These are phyloP conservation scores for Xylaria palmicola DNA, from an alignment of 495 filamentous ascomycete genomes.

Conservation along the genomic window DNA sequence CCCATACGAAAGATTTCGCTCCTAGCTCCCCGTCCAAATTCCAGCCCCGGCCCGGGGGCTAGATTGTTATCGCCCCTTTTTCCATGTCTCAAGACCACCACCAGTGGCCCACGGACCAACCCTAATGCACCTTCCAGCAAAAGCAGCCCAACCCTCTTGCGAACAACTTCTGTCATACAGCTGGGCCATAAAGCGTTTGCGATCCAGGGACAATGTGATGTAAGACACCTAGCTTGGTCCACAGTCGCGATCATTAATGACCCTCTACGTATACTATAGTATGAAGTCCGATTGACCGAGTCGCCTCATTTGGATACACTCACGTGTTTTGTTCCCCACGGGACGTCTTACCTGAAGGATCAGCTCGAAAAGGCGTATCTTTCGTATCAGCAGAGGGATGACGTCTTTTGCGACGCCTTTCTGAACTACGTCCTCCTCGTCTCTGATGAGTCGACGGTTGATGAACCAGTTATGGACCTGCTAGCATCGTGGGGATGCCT, in stretches of 20 bases:
- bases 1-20: too few species aligned
- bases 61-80: too few species aligned
- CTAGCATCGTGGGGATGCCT: not conserved
- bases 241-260: not conserved
- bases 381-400: not conserved
- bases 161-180: not conserved
- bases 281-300: not conserved
- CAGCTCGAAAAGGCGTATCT: not conserved
- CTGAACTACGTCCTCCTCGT: not conserved
- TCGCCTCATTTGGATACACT: not conserved
- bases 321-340: not conserved
- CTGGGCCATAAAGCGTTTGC: not conserved
- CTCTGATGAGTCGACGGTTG: not conserved
- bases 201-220: not conserved
- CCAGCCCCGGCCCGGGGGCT: too few species aligned
- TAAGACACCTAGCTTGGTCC: not conserved
- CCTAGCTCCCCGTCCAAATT: too few species aligned
- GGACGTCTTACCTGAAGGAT: not conserved
- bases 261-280: not conserved
- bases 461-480: not conserved
- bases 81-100: too few species aligned
- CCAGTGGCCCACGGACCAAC: not conserved
- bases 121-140: not conserved
- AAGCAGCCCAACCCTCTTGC: not conserved
- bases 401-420: not conserved